Percentiles rank a stretch among this genome's conserved stretches.
These are phyloP conservation scores for Globisporangium perplexum DNA, from an alignment of 352 stramenopile genomes.

Conservation along the genomic window DNA sequence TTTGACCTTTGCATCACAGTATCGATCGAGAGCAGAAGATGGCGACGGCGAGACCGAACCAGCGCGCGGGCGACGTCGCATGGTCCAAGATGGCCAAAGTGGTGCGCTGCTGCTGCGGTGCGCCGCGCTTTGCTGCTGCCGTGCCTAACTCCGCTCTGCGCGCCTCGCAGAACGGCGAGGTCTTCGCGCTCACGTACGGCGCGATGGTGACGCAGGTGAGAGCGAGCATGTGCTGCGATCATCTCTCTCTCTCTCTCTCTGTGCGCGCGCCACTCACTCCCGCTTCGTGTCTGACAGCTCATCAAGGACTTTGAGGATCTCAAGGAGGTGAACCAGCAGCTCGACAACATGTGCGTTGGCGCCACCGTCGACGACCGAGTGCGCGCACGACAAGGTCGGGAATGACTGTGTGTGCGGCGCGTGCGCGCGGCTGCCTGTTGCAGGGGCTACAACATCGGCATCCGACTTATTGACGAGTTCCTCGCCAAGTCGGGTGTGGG, in stretches of 20 bases:
- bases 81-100: conserved; percentile 95
- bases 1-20: too few relatives aligned
- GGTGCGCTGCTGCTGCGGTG: conserved; percentile 17
- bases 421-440: too few relatives aligned
- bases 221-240: background rate
- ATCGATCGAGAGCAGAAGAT: too few relatives aligned
- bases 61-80: conserved; percentile 71
- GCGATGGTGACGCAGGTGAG: conserved; percentile 91
- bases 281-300: conserved; percentile 35
- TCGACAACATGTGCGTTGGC: conserved; percentile 93
- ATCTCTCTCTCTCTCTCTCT: background rate
- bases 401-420: too few relatives aligned
- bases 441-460: conserved; percentile 96
- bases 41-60: conserved; percentile 49
- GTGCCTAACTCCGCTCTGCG: conserved; percentile 1
- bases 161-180: conserved; percentile 88
- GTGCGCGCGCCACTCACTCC: background rate
- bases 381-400: too few relatives aligned
- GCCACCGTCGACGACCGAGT: too few relatives aligned
- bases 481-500: conserved; percentile 91
- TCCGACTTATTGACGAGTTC: conserved; percentile 97
- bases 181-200: conserved; percentile 98
- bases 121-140: background rate
- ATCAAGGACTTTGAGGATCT: conserved; percentile 96
- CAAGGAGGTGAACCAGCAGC: conserved; percentile 93